These are phyloP conservation scores for Sordariomycetes sp. DNA, from an alignment of 2,329 filamentous ascomycete species.

Conservation along the genomic window DNA sequence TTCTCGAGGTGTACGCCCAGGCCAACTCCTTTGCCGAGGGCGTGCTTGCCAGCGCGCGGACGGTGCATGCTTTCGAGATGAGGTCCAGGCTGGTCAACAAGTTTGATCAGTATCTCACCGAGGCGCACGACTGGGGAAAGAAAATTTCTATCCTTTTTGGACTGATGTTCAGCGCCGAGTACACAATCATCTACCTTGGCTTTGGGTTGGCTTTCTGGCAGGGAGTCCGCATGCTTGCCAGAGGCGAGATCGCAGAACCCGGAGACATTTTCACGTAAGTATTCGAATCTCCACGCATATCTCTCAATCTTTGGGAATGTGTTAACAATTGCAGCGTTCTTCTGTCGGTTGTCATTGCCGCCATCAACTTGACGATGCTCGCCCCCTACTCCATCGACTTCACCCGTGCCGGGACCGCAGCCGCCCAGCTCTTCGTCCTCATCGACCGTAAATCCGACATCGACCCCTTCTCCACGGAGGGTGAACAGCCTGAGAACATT, in stretches of 20 bases:
- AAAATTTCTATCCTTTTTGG: constrained; percentile 28
- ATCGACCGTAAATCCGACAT: constrained; percentile 27
- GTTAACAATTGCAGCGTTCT: constrained; percentile 18
- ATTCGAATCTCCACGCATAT: no score
- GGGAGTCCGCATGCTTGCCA: constrained; percentile 25
- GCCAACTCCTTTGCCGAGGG: constrained; percentile 23
- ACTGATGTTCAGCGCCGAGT: constrained; percentile 27
- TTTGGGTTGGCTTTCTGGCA: constrained; percentile 36
- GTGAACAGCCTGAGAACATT: constrained; percentile 52
- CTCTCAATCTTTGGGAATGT: not conserved
- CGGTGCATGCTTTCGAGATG: constrained; percentile 33
- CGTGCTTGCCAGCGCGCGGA: constrained; percentile 26
- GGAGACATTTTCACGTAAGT: constrained; percentile 5
- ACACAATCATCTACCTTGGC: constrained; percentile 30
- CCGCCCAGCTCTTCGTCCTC: constrained; percentile 23
- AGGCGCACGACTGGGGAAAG: constrained; percentile 23
- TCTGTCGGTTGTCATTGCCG: constrained; percentile 26
- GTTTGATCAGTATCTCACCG: constrained; percentile 26
- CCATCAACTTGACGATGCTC: constrained; percentile 23
- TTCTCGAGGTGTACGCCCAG: constrained; percentile 11
- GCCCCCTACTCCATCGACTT: constrained; percentile 28
- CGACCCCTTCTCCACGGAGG: constrained; percentile 43
- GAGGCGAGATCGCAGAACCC: constrained; percentile 21
- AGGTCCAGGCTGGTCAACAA: constrained; percentile 24
- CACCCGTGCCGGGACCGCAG: constrained; percentile 24